These are phyloP conservation scores for Wickerhamiella pararugosa DNA, from an alignment of 1,139 yeast species.

Conservation along the genomic window DNA sequence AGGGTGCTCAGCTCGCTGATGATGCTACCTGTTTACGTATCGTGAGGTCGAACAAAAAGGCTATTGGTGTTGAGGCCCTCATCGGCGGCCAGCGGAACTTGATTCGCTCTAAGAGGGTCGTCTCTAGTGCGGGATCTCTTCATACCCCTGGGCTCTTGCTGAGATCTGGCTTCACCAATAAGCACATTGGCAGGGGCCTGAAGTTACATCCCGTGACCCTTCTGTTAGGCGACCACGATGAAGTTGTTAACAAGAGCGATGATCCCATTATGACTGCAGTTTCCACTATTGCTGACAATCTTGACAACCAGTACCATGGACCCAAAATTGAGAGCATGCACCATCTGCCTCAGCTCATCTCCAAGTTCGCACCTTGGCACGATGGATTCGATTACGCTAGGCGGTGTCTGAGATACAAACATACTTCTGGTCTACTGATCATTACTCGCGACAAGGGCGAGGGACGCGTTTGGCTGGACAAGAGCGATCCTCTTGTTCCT, in stretches of 20 bases:
- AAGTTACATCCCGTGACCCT: slow-evolving; percentile 39
- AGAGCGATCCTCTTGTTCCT: slow-evolving; percentile 28
- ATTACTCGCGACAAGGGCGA: slow-evolving; percentile 35
- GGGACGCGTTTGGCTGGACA: slow-evolving; percentile 27
- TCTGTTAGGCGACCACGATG: slow-evolving; percentile 31
- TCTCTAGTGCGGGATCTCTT: slow-evolving; percentile 38
- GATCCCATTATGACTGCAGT: slow-evolving; percentile 40
- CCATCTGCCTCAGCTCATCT: slow-evolving; percentile 33
- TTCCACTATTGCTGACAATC: slow-evolving; percentile 34
- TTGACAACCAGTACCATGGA: slow-evolving; percentile 45
- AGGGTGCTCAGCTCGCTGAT: slow-evolving; percentile 37
- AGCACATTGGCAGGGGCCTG: slow-evolving; percentile 39
- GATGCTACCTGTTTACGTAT: slow-evolving; percentile 32
- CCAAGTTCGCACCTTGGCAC: slow-evolving; percentile 34
- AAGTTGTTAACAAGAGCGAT: slow-evolving; percentile 27
- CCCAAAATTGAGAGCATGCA: slow-evolving; percentile 39
- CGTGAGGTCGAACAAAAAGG: slow-evolving; percentile 31
- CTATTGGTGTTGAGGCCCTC: slow-evolving; percentile 30
- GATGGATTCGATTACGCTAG: slow-evolving; percentile 27
- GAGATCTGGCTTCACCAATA: slow-evolving; percentile 39
- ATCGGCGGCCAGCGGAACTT: slow-evolving; percentile 20
- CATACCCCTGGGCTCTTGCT: slow-evolving; percentile 38
- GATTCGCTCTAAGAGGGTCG: slow-evolving; percentile 36
- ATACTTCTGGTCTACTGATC: slow-evolving; percentile 31
- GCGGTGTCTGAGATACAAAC: slow-evolving; percentile 29